Evolutionary conservation across 306 rosid genomes (phyloP), one percentile per base, ranked within the genome.

Genomic region (Vachellia collinsii): DNA sequence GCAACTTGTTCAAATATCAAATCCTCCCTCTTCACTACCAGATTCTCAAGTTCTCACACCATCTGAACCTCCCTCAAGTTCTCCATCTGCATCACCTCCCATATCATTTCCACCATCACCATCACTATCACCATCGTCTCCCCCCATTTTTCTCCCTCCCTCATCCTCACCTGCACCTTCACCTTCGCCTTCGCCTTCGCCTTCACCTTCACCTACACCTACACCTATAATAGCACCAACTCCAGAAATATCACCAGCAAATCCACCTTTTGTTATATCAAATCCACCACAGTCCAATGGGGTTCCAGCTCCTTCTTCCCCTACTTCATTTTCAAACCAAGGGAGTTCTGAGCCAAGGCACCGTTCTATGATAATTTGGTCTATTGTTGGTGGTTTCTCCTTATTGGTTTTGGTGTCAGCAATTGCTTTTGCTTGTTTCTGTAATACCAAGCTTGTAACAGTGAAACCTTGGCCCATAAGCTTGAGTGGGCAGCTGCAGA

Each of bases 381-480:
- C 86, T 17, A 88, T 86, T 38, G 65, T 91, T 67, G 76, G 91
- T 1, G 90, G 93, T 12, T 88, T 89, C 67, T 87, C 85, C 47
- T 80, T 88, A 3, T 25, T 93, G 46, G 43, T 90, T 78, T 76
- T 91, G 76, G 75, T 86, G 42, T 76, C 92, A 67, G 84, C 78
- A 11, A 19, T 68, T 54, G 81, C 76, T 83, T 56, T 87, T 62
- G 70, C 83, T 82, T 77, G 83, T 81, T 82, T 84, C 84, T 29
- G 94, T 83, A 90, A 85, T 83, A 88, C 47, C 16, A 89, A 91
- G 80, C 96, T 91, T 74, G 94, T 85, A 22, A 80, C 96, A 3
- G 96, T 95, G 17, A 93, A 87, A 86, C 97, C 99, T 72, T 91
- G 99, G 99, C 89, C 88, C 48, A 90, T 97, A 74, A 98, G 99